Evolutionary conservation across 805 yeast species (phyloP).

Genomic region (Diddensiella santjacobensis): DNA sequence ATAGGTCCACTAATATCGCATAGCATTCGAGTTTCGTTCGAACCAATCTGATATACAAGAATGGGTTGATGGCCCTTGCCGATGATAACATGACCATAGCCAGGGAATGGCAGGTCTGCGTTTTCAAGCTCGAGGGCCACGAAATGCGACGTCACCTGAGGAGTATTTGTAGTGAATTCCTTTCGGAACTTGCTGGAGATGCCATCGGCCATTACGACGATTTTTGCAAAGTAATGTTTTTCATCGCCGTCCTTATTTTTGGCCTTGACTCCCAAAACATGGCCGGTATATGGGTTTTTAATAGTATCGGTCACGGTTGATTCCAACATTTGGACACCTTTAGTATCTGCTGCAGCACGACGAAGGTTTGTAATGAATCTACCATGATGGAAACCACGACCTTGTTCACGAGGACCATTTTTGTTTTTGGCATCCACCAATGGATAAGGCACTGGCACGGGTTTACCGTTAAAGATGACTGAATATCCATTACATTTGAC

Average conservation of each 20-base stretch:
- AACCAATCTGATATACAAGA: slow-evolving; percentile 80
- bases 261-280: slow-evolving; percentile 68
- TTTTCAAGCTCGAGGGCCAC: slow-evolving; percentile 74
- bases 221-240: slow-evolving; percentile 50
- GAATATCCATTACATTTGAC: slow-evolving; percentile 76
- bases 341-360: slow-evolving; percentile 58
- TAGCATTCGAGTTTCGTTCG: slow-evolving; percentile 77
- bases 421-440: slow-evolving; percentile 11
- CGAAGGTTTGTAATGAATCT: slow-evolving; percentile 77
- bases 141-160: slow-evolving; percentile 76
- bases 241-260: slow-evolving; percentile 33
- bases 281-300: slow-evolving; percentile 47
- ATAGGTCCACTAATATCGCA: slow-evolving; percentile 81
- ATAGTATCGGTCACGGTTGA: slow-evolving; percentile 76
- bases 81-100: slow-evolving; percentile 86
- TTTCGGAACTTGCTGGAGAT: slow-evolving; percentile 89
- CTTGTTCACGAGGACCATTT: slow-evolving; percentile 34
- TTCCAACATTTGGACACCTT: slow-evolving; percentile 72
- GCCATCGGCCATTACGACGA: slow-evolving; percentile 87
- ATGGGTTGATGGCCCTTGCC: slow-evolving; percentile 81
- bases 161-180: slow-evolving; percentile 59
- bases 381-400: slow-evolving; percentile 93
- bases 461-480: slow-evolving; percentile 58
- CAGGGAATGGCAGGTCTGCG: slow-evolving; percentile 68
- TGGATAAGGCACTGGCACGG: slow-evolving; percentile 67